Evolutionary conservation across 208 protist genomes (phyloP).

Genomic region (Leishmania martiniquensis): DNA sequence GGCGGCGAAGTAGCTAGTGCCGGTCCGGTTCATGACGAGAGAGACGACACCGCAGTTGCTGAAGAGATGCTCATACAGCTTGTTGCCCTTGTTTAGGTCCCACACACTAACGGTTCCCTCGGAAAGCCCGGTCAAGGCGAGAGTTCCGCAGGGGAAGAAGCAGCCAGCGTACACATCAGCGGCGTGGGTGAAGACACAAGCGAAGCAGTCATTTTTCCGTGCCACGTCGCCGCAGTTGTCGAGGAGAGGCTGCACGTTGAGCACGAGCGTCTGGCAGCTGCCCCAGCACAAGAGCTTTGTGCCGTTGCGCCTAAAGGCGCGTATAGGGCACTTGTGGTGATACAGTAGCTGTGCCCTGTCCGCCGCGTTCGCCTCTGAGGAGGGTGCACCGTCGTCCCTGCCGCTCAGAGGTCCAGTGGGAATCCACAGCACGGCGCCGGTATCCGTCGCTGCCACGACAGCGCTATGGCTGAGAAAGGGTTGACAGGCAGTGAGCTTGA

Average conservation of each 20-base stretch:
- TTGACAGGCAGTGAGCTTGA: slow-evolving; percentile 65
- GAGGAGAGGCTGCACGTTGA: slow-evolving; percentile 46
- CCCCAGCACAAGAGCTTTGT: slow-evolving; percentile 74
- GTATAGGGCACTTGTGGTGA: slow-evolving; percentile 50
- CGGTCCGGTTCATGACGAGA: slow-evolving; percentile 62
- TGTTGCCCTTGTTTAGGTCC: slow-evolving; percentile 60
- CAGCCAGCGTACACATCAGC: slow-evolving; percentile 73
- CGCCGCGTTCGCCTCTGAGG: slow-evolving; percentile 11
- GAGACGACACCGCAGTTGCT: slow-evolving; percentile 63
- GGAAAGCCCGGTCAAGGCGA: slow-evolving; percentile 75
- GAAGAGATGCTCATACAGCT: slow-evolving; percentile 75
- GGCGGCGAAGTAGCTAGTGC: slow-evolving; percentile 78
- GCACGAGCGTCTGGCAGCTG: slow-evolving; percentile 56
- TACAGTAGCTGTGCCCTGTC: slow-evolving; percentile 39
- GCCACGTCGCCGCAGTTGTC: slow-evolving; percentile 3
- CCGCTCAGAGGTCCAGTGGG: slow-evolving; percentile 25
- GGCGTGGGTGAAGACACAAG: slow-evolving; percentile 58
- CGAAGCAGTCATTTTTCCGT: slow-evolving; percentile 16
- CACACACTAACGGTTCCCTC: slow-evolving; percentile 81
- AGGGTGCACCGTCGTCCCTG: background rate
- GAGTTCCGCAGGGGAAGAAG: slow-evolving; percentile 75
- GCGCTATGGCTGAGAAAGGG: slow-evolving; percentile 66
- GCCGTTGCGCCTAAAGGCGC: slow-evolving; percentile 47
- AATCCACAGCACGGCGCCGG: slow-evolving; percentile 70
- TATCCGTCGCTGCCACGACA: slow-evolving; percentile 59